Conservation (phyloP, 2,329 filamentous ascomycete genomes). For the Zelopaecilomyces penicillatus region DNA sequence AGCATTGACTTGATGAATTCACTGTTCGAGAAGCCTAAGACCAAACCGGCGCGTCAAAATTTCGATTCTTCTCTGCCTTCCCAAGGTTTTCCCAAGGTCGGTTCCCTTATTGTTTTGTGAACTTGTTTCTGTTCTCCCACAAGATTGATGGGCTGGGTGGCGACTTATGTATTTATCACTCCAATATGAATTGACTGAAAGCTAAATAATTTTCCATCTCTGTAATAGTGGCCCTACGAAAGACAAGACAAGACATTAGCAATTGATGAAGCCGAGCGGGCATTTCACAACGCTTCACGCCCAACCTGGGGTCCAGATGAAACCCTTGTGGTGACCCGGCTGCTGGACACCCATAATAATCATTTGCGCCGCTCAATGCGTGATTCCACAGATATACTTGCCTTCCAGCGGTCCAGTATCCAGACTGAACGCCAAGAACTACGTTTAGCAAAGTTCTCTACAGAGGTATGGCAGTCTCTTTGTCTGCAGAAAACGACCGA, state of each 20-base stretch:
- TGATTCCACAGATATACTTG: conserved; percentile 22
- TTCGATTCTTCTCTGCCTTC: conserved; percentile 41
- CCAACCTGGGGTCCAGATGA: conserved; percentile 73
- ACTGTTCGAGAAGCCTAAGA: conserved; percentile 69
- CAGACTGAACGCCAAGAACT: conserved; percentile 57
- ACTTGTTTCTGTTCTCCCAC: conserved; percentile 5
- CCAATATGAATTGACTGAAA: conserved; percentile 26
- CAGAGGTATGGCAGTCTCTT: conserved; percentile 33
- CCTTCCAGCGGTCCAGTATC: conserved; percentile 36
- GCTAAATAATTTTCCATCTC: conserved; percentile 35
- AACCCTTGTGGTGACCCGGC: conserved; percentile 53
- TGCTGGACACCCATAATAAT: conserved; percentile 26
- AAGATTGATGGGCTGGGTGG: conserved; percentile 14
- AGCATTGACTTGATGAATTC: conserved; percentile 97
- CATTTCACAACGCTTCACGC: conserved; percentile 65
- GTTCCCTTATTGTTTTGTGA: conserved; percentile 44
- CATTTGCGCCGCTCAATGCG: conserved; percentile 21
- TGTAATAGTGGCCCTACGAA: conserved; percentile 73
- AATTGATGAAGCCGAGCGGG: conserved; percentile 55
- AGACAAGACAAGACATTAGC: conserved; percentile 64
- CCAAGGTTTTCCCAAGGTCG: conserved; percentile 80
- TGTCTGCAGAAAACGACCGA: neutral
- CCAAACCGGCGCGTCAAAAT: conserved; percentile 49
- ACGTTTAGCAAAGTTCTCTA: conserved; percentile 54
- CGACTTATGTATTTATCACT: conserved; percentile 26